Percentiles rank a stretch among this genome's conserved stretches.
phyloP scores from a whole-genome alignment of 345 rosid species.

The Aegle marmelos region DNA sequence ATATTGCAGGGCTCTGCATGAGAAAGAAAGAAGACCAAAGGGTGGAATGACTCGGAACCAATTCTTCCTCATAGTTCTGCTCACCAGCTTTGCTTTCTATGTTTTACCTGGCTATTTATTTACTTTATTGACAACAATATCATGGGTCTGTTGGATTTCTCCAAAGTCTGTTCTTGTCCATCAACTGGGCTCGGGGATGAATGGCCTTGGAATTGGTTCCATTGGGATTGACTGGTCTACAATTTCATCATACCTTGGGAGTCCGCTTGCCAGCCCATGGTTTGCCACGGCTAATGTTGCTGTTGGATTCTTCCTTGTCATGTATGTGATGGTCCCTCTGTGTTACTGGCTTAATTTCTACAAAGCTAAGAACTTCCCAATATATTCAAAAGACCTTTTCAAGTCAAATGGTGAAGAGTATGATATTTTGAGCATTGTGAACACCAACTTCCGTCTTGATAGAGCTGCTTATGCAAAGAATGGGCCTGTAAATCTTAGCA shows the following conservation, averaged over 20 bases:
- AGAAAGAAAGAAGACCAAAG: constrained; percentile 45
- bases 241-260: constrained; percentile 61
- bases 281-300: constrained; percentile 72
- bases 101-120: constrained; percentile 64
- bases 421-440: constrained; percentile 50
- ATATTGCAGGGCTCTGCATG: constrained; percentile 63
- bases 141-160: constrained; percentile 82
- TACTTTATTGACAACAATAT: constrained; percentile 44
- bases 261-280: constrained; percentile 84
- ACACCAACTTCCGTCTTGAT: constrained; percentile 57
- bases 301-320: constrained; percentile 49
- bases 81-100: constrained; percentile 65
- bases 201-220: constrained; percentile 74
- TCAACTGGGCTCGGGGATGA: constrained; percentile 72
- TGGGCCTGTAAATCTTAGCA: constrained; percentile 60
- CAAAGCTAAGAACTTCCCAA: constrained; percentile 68
- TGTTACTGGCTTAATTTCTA: constrained; percentile 60
- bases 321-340: constrained; percentile 65
- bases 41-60: constrained; percentile 51
- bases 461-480: constrained; percentile 38
- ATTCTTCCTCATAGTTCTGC: constrained; percentile 59
- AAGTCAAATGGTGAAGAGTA: constrained; percentile 47
- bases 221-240: constrained; percentile 81
- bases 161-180: constrained; percentile 60
- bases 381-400: constrained; percentile 54